Conservation (phyloP, 2,329 filamentous ascomycete species). For the Hyphodiscus sp. region DNA sequence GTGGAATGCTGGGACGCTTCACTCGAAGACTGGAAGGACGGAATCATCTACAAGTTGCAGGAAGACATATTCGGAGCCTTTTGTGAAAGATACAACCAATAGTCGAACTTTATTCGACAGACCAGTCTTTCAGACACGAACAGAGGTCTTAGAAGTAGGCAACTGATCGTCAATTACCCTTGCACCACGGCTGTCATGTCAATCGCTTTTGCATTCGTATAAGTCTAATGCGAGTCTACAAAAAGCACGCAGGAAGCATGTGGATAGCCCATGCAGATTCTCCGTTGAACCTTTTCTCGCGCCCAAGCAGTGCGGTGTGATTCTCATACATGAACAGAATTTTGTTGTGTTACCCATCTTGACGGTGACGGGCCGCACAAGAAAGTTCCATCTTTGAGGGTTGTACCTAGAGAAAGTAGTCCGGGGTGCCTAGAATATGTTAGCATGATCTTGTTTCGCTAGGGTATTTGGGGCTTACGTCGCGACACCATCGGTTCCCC, state of each 20-base stretch:
- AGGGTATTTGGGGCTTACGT: conserved; percentile 44
- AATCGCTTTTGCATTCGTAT: conserved; percentile 26
- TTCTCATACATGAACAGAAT: conserved; percentile 22
- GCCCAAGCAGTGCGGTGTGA: conserved; percentile 11
- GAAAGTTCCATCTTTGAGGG: conserved; percentile 5
- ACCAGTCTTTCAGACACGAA: background rate
- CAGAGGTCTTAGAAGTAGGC: background rate
- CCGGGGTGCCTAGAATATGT: conserved; percentile 61
- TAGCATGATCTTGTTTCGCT: conserved; percentile 1
- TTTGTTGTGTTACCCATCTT: conserved; percentile 18
- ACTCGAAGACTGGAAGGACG: background rate
- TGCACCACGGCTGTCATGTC: background rate
- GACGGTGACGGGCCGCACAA: background rate
- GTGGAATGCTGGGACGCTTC: background rate
- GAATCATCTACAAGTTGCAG: background rate
- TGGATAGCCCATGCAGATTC: background rate
- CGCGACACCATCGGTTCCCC: conserved; percentile 99
- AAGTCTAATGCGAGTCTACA: conserved; percentile 30
- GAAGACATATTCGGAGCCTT: background rate
- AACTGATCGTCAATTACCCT: background rate
- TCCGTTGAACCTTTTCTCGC: background rate
- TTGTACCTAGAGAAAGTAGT: conserved; percentile 85
- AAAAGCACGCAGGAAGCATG: conserved; percentile 10
- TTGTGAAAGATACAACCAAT: background rate
- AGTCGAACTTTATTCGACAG: background rate